Base-by-base conservation (phyloP, 257 asterid species). In the Ilex asprella region DNA sequence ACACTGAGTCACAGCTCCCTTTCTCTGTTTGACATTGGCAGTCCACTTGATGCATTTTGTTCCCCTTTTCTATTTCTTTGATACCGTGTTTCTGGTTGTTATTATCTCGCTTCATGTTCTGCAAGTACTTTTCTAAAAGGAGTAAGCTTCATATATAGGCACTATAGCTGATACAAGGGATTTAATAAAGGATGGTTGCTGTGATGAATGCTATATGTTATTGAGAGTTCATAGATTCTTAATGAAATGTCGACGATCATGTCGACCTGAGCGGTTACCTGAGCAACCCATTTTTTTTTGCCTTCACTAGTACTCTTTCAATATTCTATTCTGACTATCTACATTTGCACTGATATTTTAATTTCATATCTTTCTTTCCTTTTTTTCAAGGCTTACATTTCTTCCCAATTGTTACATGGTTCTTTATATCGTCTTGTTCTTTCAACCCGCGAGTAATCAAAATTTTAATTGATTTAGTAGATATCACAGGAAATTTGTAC, bases 261-360 rank as follows among this genome's bases (percentile, higher is more conserved):
- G 88, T 80, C 76, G 81, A 73, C 65, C 89, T 85, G 89, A 85
- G 89, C 85, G 85, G 87, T 82, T 85, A 85, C 79, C 94, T 74
- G 76, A 74, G 73, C 79, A 69, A 63, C 41, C 54, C n/a, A n/a
- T 16, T 44, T 16, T 63, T 54, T 30, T 44, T 21, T 21, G 27
- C 30, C 59, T 8, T 35, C 50, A 2, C 21, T 52, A 62, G 62
- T 2, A 41, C 14, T 29, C 14, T 16, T 39, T 5, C 41, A 30
- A 12, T 14, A 13, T 60, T 10, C 12, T 58, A 60, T 61, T 39
- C 21, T 35, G 13, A 5, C 7, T 27, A 52, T 30, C 74, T 65
- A 50, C 2, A 11, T 13, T 53, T 46, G 49, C 44, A 50, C 47
- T 31, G 15, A 8, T 62, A 56, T 35, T 8, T 3, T 4, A 35